Conservation (phyloP, 495 filamentous ascomycete species). For the Penicillium arizonense region DNA sequence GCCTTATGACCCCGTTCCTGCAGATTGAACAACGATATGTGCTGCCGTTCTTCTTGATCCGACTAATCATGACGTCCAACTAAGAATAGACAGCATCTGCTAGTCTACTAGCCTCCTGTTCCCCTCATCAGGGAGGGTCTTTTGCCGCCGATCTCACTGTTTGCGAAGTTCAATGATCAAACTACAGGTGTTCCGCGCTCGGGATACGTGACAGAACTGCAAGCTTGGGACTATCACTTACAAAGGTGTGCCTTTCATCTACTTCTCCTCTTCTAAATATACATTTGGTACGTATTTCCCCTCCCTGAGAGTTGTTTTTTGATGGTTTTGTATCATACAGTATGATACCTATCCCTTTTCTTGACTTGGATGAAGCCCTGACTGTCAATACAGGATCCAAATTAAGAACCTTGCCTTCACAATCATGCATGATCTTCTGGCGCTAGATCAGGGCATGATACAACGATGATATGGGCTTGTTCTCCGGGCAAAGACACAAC, state of each 20-base stretch:
- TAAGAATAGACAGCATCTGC: neutral
- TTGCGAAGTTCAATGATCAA: neutral
- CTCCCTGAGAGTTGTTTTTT: neutral
- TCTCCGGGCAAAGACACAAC: no score
- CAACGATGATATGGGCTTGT: neutral
- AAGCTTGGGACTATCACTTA: neutral
- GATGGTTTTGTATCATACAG: neutral
- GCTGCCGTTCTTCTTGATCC: neutral
- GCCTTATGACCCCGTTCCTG: neutral
- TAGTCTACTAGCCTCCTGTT: neutral
- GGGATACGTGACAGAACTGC: neutral
- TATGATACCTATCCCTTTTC: neutral
- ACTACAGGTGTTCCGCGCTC: neutral
- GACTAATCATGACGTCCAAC: neutral
- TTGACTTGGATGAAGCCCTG: neutral
- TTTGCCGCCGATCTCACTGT: neutral
- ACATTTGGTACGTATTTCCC: neutral
- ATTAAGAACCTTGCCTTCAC: neutral
- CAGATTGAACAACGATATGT: neutral
- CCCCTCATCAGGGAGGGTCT: neutral
- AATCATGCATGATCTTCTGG: neutral
- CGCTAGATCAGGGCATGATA: neutral
- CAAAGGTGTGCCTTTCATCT: no score
- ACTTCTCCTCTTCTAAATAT: neutral
- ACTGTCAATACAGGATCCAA: neutral